These are phyloP conservation scores for Lactarius pseudohatsudake DNA, from an alignment of 768 basidiomycete species.

Conservation along the genomic window DNA sequence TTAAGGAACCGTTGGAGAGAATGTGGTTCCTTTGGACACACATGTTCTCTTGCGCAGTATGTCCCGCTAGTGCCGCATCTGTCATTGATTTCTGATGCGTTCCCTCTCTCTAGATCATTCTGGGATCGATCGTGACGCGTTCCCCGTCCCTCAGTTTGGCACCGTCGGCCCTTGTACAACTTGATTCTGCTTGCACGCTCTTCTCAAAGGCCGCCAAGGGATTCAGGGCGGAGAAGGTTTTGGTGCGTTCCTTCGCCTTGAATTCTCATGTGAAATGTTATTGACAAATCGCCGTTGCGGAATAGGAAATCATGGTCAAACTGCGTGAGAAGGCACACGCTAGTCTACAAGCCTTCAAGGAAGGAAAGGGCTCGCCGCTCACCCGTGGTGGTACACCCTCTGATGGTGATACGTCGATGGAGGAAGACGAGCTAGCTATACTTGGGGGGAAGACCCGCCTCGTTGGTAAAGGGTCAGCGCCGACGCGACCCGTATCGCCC, in stretches of 20 bases:
- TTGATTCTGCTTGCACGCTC: slow-evolving; percentile 73
- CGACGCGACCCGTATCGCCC: slow-evolving; percentile 36
- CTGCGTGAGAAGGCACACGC: slow-evolving; percentile 65
- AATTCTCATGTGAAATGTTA: not conserved
- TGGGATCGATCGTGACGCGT: slow-evolving; percentile 74
- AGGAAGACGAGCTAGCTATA: slow-evolving; percentile 57
- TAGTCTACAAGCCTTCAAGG: slow-evolving; percentile 61
- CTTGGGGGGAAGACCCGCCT: slow-evolving; percentile 65
- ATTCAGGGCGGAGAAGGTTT: slow-evolving; percentile 62
- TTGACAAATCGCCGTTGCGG: not conserved
- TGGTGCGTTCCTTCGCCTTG: slow-evolving; percentile 43
- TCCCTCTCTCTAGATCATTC: slow-evolving; percentile 49
- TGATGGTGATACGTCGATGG: slow-evolving; percentile 47
- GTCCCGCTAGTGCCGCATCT: slow-evolving; percentile 29
- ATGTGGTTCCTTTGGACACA: slow-evolving; percentile 75
- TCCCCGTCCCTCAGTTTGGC: slow-evolving; percentile 80
- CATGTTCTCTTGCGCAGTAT: slow-evolving; percentile 68
- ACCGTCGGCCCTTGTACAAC: slow-evolving; percentile 68
- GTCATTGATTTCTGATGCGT: not conserved
- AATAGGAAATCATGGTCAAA: slow-evolving; percentile 61
- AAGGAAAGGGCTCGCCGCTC: slow-evolving; percentile 51
- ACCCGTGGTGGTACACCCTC: slow-evolving; percentile 39
- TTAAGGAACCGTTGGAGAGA: slow-evolving; percentile 63
- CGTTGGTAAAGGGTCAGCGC: slow-evolving; percentile 57
- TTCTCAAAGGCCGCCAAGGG: slow-evolving; percentile 68